These are phyloP conservation scores for Globisporangium okanoganense DNA, from an alignment of 352 stramenopile genomes.

Conservation along the genomic window DNA sequence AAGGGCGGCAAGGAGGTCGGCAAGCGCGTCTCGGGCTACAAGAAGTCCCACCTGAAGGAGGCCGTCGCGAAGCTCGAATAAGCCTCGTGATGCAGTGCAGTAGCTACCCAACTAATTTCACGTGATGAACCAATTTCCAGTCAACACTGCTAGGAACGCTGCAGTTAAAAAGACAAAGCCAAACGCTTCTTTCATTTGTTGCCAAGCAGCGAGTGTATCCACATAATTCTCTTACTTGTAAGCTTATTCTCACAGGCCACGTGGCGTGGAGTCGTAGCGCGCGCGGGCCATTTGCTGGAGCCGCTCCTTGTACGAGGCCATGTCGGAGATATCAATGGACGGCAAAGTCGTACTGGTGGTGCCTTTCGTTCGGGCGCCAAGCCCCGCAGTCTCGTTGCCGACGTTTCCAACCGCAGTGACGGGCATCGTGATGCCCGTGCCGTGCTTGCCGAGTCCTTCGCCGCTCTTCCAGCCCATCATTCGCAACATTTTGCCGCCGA, in stretches of 20 bases:
- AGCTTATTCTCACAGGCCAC: conserved; percentile 12
- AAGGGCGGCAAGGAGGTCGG: conserved; percentile 77
- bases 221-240: no score
- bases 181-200: background rate
- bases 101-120: no score
- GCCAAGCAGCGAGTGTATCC: no score
- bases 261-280: conserved; percentile 39
- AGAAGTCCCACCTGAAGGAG: conserved; percentile 77
- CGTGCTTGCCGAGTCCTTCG: conserved; percentile 75
- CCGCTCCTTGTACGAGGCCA: conserved; percentile 57
- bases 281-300: conserved; percentile 55
- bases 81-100: background rate
- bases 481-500: conserved; percentile 85
- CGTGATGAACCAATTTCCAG: no score
- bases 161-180: no score
- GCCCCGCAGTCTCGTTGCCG: conserved; percentile 43
- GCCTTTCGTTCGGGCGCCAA: conserved; percentile 44
- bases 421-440: conserved; percentile 71
- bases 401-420: conserved; percentile 41
- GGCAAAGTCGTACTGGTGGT: conserved; percentile 12
- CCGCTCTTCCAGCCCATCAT: conserved; percentile 88
- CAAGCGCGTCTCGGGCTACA: conserved; percentile 76
- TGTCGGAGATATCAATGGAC: conserved; percentile 41
- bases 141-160: no score
- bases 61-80: conserved; percentile 54